A percentile compares a stretch with the other conserved stretches of the same genome.
Evolutionary conservation across 2,329 filamentous ascomycete species (phyloP).

Genomic region (Cladobotryum protrusum): DNA sequence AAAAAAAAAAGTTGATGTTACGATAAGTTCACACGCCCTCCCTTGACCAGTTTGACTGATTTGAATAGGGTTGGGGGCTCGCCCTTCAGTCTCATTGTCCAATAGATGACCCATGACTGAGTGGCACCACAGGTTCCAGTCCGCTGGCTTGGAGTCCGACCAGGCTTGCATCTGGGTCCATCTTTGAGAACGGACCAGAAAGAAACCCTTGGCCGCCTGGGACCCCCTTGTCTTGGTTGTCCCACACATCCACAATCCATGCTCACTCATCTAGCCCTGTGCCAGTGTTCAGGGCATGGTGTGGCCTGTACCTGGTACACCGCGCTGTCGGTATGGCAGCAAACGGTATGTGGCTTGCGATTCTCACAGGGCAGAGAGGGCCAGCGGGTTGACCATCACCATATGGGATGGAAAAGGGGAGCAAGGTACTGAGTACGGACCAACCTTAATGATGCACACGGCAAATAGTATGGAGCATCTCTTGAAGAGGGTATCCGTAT

Average conservation of each 20-base stretch:
- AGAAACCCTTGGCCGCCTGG: not conserved
- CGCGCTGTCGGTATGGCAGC: constrained; percentile 10
- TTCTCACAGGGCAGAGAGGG: too few species aligned
- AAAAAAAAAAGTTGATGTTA: too few species aligned
- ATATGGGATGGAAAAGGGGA: too few species aligned
- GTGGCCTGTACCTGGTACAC: not conserved
- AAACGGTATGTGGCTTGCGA: constrained; percentile 1
- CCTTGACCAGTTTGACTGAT: not conserved
- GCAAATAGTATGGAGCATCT: too few species aligned
- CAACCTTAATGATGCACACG: too few species aligned
- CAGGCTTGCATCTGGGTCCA: constrained; percentile 8
- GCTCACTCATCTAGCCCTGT: not conserved
- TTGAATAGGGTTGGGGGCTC: not conserved
- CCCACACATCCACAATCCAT: constrained; percentile 1
- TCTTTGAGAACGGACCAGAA: not conserved
- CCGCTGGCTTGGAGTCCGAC: constrained; percentile 11
- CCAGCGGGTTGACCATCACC: too few species aligned
- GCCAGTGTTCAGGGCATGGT: constrained; percentile 1
- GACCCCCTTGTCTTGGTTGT: not conserved
- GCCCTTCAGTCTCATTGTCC: not conserved
- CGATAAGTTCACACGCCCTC: too few species aligned
- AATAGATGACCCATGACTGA: not conserved
- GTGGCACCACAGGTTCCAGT: constrained; percentile 10
- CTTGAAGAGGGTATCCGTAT: too few species aligned
- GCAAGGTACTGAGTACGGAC: too few species aligned